Base-by-base conservation (phyloP, 2,329 filamentous ascomycete genomes). In the Lachnellula suecica region DNA sequence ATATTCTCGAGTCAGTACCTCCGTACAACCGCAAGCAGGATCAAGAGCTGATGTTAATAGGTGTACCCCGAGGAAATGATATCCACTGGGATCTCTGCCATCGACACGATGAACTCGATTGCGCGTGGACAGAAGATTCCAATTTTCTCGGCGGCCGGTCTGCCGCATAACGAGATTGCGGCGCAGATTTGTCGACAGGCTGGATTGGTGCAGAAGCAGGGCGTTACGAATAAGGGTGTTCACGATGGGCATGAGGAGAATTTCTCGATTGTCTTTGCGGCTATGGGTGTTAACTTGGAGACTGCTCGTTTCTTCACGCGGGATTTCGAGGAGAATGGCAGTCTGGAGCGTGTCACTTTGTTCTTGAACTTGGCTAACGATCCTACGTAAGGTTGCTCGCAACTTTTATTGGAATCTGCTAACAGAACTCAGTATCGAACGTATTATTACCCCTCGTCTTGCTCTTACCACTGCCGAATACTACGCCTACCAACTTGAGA, bases 51-150 rank as follows among this genome's bases (percentile, higher is more conserved):
- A 41, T 51, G 45, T 31, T 11, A 35, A 22, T 59, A 95, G 91
- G 90, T 96, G 63, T 99, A 99, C 71, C 94, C 94, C 68, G 94
- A 99, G 78, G 95, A 99, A 77, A 99, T 99, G 93, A 97, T 99
- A 68, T 94, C 93, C 31, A 99, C 94, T 44, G 94, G 94, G 85
- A 99, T 99, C 73, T 97, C 93, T 58, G 92, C 94, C 69, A 97
- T 99, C 68, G 93, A 97, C 71, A 96, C 92, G 57, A 97, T 97
- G 93, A 91, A 91, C 79, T 92, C 88, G 57, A 96, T 97, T 72
- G 94, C 95, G 60, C 91, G 94, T 83, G 94, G 94, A 58, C 94
- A 99, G 74, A 99, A 99, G 82, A 99, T 99, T 62, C 94, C 95
- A 65, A 99, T 99, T 68, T 99, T 99, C 84, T 99, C 94, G 23